Evolutionary conservation across 2,329 filamentous ascomycete species (phyloP), one percentile per base, ranked within the genome.

Genomic region (Fusarium xylarioides): DNA sequence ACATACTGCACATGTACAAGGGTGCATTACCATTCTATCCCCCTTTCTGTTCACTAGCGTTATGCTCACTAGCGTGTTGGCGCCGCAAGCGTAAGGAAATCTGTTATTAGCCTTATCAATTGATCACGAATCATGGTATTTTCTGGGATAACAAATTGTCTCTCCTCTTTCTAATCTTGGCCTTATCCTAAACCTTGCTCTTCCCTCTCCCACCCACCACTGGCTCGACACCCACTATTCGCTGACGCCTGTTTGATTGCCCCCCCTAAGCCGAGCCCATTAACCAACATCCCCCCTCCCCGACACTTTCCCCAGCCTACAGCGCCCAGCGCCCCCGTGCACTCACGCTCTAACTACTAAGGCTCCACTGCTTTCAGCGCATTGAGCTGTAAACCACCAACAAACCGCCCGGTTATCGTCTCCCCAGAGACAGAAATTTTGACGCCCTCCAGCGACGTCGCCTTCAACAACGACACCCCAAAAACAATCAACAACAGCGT

Each of bases 401-500:
- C 66, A 69, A 63, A 62, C 58, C 63, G 14, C 53, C 74, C 64
- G 59, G 69, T 67, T 69, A 58, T 70, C 66, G 65, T 66, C 68
- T 69, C 73, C 73, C 75, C 65, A 61, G 76, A 64, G 76, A 73
- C 70, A 74, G 79, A 79, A 82, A 75, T 78, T 82, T 81, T 70
- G 77, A 79, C 76, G 77, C 77, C 73, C 68, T 75, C 68, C 72
- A 73, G 76, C 75, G 75, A 78, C 75, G 60, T 73, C 66, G 71
- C 71, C 74, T 70, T 78, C 74, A 77, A 77, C 77, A 70, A 78
- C 78, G 68, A 73, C 61, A 62, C 68, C 67, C 68, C 70, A 70
- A 78, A 79, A 79, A 77, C 63, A 76, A 78, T 81, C 81, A 79
- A 81, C 77, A 76, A 68, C 70, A 70, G 67, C 74, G 53, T 68